Base-by-base conservation (phyloP, 1,139 yeast genomes). In the Yamadazyma spencermartinsiae region DNA sequence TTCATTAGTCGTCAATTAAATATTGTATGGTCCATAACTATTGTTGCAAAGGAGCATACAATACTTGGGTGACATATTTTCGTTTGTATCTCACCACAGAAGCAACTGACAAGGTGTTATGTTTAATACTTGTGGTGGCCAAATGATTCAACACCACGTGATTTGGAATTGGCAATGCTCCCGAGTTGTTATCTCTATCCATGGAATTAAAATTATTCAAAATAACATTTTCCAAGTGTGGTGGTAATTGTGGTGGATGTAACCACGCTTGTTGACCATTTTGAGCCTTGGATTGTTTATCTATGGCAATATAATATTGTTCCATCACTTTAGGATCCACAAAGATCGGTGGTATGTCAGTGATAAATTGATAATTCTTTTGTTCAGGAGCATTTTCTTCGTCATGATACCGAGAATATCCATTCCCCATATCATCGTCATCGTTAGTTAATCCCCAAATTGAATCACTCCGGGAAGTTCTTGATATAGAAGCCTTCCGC, bases 331-430 rank as follows among this genome's bases (percentile, higher is more conserved):
- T 69, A 4, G 92, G 89, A 51, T 86, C 94, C 2, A 86, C 79
- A 60, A 92, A 90, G 21, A 92, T 89, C 2, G 95, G 89, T 1
- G 98, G 98, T 34, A 92, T 90, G 45, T 79, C 83, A 36, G 68
- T 73, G 23, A 82, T 79, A 58, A 81, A 86, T 44, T 76, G 71
- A 35, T 51, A 59, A 3, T 54, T 38, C 36, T 55, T 55, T 3
- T 49, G 39, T 11, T 51, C 58, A 19, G 54, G 55, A 36, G 55
- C 66, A 46, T 72, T 76, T 41, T 79, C 65, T 43, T 72, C 82
- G 40, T 83, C 92, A 51, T 82, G 86, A 56, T 85, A 86, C 45
- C 94, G 67, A 7, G 86, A 76, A 54, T 84, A 86, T 0, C 90
- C 94, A 49, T 80, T 74, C 24, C 94, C 94, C 84, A 84, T 82